Conservation (phyloP, 331 rosid genomes). For the Arachis monticola region DNA sequence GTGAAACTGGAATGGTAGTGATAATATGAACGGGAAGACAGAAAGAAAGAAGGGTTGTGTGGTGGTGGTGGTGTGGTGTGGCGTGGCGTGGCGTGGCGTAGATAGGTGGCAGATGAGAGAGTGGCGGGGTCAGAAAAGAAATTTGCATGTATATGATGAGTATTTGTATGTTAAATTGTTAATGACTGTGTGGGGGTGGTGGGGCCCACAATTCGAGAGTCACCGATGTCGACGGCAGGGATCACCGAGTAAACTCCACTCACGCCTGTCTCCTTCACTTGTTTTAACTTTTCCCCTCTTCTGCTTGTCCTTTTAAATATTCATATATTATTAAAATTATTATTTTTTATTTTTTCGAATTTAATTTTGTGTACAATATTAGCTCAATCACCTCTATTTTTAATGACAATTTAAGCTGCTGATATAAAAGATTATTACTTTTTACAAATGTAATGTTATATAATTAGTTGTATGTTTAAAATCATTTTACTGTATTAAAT, state of each 20-base stretch:
- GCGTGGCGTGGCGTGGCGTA: conserved; percentile 19
- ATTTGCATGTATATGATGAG: too few relatives aligned
- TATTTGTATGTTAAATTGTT: too few relatives aligned
- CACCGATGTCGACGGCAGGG: conserved; percentile 24
- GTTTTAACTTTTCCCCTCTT: not conserved
- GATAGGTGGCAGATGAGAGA: conserved; percentile 31
- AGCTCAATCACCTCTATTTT: too few relatives aligned
- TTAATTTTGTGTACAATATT: too few relatives aligned
- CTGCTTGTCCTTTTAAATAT: not conserved
- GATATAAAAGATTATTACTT: too few relatives aligned
- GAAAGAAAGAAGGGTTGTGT: not conserved
- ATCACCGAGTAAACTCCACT: conserved; percentile 43
- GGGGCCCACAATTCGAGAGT: conserved; percentile 35
- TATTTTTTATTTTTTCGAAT: too few relatives aligned
- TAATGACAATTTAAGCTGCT: too few relatives aligned
- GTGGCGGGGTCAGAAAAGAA: conserved; percentile 15
- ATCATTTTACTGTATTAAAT: too few relatives aligned
- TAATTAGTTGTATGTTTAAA: too few relatives aligned
- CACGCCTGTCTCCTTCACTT: conserved; percentile 13
- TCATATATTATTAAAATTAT: not conserved
- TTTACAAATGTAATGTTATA: too few relatives aligned
- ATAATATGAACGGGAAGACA: not conserved
- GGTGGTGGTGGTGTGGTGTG: not conserved
- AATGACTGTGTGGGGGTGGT: not conserved
- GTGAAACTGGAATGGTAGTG: not conserved